phyloP scores from a whole-genome alignment of 164 flowering plant genomes.

The grape (Vitis vinifera) region ASM3070453v1 NC_081816.1:20785501-20786000 shows the following conservation, averaged over 20 bases:
- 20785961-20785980: too few species aligned
- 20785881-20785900: not conserved
- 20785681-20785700: too few species aligned
- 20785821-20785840: conserved; percentile 49
- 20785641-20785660: conserved; percentile 85
- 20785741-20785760: not conserved
- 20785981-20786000: too few species aligned
- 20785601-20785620: conserved; percentile 91
- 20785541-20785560: conserved; percentile 59
- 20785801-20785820: conserved; percentile 96
- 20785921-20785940: too few species aligned
- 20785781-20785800: conserved; percentile 81
- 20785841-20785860: not conserved
- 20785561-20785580: conserved; percentile 61
- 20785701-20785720: not conserved
- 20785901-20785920: too few species aligned
- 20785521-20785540: not conserved
- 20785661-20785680: conserved; percentile 55
- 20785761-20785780: conserved; percentile 34
- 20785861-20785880: not conserved
- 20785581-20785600: conserved; percentile 68
- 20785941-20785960: too few species aligned
- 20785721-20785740: not conserved
- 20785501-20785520: not conserved
- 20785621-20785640: conserved; percentile 97